Conservation (phyloP, 495 filamentous ascomycete genomes). For the Chaetomium fimeti region DNA sequence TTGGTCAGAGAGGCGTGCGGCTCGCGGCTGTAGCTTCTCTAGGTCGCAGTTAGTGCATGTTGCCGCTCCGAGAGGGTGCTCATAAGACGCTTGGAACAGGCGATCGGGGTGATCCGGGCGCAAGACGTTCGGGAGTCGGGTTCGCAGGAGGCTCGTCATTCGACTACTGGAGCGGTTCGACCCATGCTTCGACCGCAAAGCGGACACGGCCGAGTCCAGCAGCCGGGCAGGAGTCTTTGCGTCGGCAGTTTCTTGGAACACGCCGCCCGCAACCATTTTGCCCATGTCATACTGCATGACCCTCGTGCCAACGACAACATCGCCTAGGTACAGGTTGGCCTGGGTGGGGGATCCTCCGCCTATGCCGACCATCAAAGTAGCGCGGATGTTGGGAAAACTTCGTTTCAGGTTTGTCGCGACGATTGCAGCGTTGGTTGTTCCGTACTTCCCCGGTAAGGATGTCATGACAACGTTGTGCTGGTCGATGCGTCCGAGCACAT, state of each 20-base stretch:
- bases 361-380: conserved; percentile 46
- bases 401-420: conserved; percentile 37
- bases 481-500: conserved; percentile 40
- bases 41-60: conserved; percentile 13
- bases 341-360: conserved; percentile 42
- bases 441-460: conserved; percentile 40
- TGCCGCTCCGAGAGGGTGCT: conserved; percentile 12
- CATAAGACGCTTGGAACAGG: conserved; percentile 19
- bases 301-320: conserved; percentile 47
- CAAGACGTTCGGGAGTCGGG: conserved; percentile 11
- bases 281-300: conserved; percentile 45
- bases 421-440: conserved; percentile 36
- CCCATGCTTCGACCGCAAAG: conserved; percentile 15
- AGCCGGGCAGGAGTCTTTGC: conserved; percentile 7
- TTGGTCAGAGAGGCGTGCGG: conserved; percentile 9
- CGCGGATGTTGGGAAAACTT: conserved; percentile 30
- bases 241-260: conserved; percentile 14
- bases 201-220: conserved; percentile 14
- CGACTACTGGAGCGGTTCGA: conserved; percentile 1
- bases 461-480: conserved; percentile 47
- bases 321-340: conserved; percentile 44
- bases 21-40: conserved; percentile 12
- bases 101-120: conserved; percentile 6
- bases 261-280: conserved; percentile 10
- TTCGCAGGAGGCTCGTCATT: conserved; percentile 17